Evolutionary conservation across 805 yeast species (phyloP), one percentile per base, ranked within the genome.

Genomic region (Schizosaccharomyces osmophilus): DNA sequence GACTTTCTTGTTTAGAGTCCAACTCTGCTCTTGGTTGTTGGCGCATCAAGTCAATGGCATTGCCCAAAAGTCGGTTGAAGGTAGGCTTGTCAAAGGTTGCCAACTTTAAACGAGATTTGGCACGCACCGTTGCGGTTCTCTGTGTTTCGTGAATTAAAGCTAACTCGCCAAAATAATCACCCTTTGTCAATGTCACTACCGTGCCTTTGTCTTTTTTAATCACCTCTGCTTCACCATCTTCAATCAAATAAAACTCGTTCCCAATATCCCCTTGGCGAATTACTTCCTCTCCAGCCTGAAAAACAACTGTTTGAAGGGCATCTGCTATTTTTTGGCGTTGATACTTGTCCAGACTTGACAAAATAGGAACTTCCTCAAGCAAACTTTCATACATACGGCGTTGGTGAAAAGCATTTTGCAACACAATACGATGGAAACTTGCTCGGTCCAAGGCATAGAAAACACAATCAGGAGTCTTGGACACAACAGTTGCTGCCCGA

Each of bases 161-260:
- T 65, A 93, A 82, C 74, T 93, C 98, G 66, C 98, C 98, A 72
- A 93, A 93, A 74, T 93, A 93, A 70, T 85, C 95, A 65, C 97
- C 97, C 68, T 84, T 82, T 58, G 77, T 73, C 63, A 87, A 76
- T 17, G 74, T 74, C 26, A 77, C 78, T 42, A 88, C 77, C 55
- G 78, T 76, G 29, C 89, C 89, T 57, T 77, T 77, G 48, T 76
- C 80, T 55, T 75, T 72, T 68, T 81, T 85, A 55, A 78, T 69
- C 54, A 93, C 93, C 64, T 81, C 81, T 62, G 95, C 95, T 62
- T 78, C 78, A 65, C 98, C 98, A 66, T 81, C 77, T 73, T 89
- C 87, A 62, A 85, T 81, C 63, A 85, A 71, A 69, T 82, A 85
- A 67, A 85, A 85, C 63, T 81, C 78, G 63, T 83, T 87, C 65